Base-by-base conservation (phyloP, 352 stramenopile species). In the Phytophthora ohioensis region DNA sequence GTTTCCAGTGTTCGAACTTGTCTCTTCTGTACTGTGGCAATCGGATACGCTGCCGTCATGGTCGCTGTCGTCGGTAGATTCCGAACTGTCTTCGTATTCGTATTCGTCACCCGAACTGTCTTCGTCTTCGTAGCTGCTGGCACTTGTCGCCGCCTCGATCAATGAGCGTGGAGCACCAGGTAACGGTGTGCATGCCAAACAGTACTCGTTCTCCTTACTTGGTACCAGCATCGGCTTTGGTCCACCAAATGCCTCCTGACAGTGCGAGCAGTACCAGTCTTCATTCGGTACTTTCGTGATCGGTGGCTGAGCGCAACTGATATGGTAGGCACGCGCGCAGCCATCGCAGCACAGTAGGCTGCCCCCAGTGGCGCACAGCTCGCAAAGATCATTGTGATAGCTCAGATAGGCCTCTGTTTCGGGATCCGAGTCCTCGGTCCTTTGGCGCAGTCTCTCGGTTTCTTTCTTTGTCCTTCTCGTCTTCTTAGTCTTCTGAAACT, bases 271-370 rank as follows among this genome's bases (percentile, higher is more conserved):
- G 56, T 82, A 93, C 83, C 83, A 93, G 46, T 75, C 76, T 60
- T 77, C 71, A 41, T 51, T 70, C 13, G 76, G 79, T 31, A 88
- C 42, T 58, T 84, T 79, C 21, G 79, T 75, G 57, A 91, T 91
- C 47, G 83, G 81, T 21, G 85, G 80, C 13, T 82, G 79, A n/a
- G 90, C 82, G 60, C 85, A 93, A 55, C 79, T 88, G 39, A 91
- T 84, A 48, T 93, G 85, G 49, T 87, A 93, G 32, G 85, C 84
- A 55, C 85, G 85, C 43, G 85, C 61, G 64, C 85, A 93, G 47
- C 85, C 85, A 42, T 92, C 80, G 34, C 85, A 93, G 59, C 82
- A 91, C 8, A 91, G 71, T 36, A 93, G 42, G 59, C 84, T 79
- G 27, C 85, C 84, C 15, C 84, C 84, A 13, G 85, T 91, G 42